A percentile compares a stretch with the other conserved stretches of the same genome.
These are phyloP conservation scores for Serendipita sp. DNA, from an alignment of 768 basidiomycete genomes.

Conservation along the genomic window DNA sequence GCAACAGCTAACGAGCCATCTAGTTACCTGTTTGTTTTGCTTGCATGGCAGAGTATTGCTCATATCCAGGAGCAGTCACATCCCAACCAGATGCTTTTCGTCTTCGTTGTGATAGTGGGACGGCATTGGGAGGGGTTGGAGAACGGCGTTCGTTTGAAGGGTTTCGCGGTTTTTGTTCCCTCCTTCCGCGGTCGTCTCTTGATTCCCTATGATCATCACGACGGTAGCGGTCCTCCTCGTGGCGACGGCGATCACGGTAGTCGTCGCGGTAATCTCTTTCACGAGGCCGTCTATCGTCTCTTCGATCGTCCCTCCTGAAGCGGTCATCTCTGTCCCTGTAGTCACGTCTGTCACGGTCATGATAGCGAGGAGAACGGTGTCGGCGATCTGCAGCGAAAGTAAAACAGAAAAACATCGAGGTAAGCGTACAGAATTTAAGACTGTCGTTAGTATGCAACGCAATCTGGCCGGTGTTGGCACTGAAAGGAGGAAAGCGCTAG, in stretches of 20 bases:
- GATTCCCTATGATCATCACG: conserved; percentile 12
- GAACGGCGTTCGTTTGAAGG: conserved; percentile 68
- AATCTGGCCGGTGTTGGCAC: background rate
- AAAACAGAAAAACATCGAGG: background rate
- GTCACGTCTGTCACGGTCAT: conserved; percentile 14
- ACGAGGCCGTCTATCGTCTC: conserved; percentile 20
- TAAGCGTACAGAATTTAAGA: background rate
- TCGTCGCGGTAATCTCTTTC: conserved; percentile 15
- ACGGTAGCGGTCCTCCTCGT: conserved; percentile 28
- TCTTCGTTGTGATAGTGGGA: conserved; percentile 70
- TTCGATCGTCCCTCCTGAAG: conserved; percentile 32
- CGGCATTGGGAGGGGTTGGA: conserved; percentile 75
- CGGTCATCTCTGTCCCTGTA: conserved; percentile 23
- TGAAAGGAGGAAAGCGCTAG: background rate
- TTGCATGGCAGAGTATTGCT: conserved; percentile 85
- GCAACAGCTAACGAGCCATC: conserved; percentile 4
- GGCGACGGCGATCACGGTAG: conserved; percentile 13
- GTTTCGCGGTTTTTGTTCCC: conserved; percentile 20
- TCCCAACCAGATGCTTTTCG: conserved; percentile 92
- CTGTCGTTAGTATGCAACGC: background rate
- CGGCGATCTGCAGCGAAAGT: conserved; percentile 18
- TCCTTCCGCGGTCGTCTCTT: conserved; percentile 22
- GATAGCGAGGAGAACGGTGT: conserved; percentile 20
- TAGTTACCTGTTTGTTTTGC: conserved; percentile 89
- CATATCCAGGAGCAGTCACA: conserved; percentile 87